phyloP scores from a whole-genome alignment of 305 asterid genomes.

The Fraxinus paxiana region DNA sequence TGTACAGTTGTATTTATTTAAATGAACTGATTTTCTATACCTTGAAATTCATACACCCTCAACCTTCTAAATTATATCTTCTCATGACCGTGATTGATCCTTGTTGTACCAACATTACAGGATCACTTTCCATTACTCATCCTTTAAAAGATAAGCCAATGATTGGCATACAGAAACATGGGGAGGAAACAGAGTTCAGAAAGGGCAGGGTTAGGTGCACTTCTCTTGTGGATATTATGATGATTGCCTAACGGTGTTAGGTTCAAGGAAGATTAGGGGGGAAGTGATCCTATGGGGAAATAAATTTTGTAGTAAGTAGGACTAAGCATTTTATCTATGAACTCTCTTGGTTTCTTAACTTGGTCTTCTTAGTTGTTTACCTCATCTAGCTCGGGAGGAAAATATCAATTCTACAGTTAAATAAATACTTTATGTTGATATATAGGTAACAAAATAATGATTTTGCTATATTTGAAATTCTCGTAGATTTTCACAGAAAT shows the following conservation, averaged over 20 bases:
- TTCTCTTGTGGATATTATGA: not conserved
- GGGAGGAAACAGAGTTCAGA: not conserved
- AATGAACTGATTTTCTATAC: not conserved
- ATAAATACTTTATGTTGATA: not conserved
- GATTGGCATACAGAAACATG: not conserved
- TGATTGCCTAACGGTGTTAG: not conserved
- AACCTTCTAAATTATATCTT: not conserved
- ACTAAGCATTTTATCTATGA: not conserved
- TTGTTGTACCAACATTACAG: not conserved
- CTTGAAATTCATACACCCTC: not conserved
- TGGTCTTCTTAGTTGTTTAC: not conserved
- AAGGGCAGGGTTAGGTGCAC: not conserved
- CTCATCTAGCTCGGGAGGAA: not conserved
- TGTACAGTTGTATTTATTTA: constrained; percentile 24
- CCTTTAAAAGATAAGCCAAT: not conserved
- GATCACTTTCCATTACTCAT: not conserved
- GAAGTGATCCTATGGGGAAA: not conserved
- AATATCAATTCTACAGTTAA: not conserved
- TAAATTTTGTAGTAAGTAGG: not conserved
- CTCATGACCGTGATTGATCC: not conserved
- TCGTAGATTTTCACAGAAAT: not conserved
- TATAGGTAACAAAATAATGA: not conserved
- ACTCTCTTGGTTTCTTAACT: not conserved
- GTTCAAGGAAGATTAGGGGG: not conserved
- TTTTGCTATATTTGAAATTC: not conserved